phyloP scores from a whole-genome alignment of 768 basidiomycete genomes.

The Sporobolomyces phaffii region DNA sequence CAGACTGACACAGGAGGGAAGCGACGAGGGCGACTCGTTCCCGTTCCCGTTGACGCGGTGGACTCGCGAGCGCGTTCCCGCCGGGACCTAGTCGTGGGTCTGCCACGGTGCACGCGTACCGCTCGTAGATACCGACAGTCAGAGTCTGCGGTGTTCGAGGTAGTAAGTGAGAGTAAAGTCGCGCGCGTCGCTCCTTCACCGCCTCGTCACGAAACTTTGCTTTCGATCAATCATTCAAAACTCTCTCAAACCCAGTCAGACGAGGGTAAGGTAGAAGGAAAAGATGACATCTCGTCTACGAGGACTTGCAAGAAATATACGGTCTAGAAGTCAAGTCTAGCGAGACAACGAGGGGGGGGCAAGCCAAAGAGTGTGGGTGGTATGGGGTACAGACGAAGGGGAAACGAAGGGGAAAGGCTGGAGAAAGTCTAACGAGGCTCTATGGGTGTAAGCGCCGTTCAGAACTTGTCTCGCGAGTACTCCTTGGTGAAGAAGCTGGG shows the following conservation, averaged over 20 bases:
- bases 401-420: background rate
- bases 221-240: no score
- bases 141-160: no score
- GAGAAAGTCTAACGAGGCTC: background rate
- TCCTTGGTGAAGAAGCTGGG: slow-evolving; percentile 11
- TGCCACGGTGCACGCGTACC: no score
- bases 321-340: background rate
- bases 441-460: background rate
- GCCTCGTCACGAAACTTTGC: no score
- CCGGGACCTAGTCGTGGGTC: no score
- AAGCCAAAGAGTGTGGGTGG: background rate
- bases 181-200: no score
- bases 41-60: background rate
- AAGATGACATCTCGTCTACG: no score
- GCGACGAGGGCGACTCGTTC: slow-evolving; percentile 10
- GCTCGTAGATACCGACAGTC: no score
- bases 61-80: no score
- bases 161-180: no score
- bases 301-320: background rate
- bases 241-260: no score
- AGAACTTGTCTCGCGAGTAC: slow-evolving; percentile 17
- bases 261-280: no score
- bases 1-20: slow-evolving; percentile 7
- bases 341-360: background rate
- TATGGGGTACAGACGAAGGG: background rate